Conservation (phyloP, 139 green algal species). For the Haematococcus sp. region DNA sequence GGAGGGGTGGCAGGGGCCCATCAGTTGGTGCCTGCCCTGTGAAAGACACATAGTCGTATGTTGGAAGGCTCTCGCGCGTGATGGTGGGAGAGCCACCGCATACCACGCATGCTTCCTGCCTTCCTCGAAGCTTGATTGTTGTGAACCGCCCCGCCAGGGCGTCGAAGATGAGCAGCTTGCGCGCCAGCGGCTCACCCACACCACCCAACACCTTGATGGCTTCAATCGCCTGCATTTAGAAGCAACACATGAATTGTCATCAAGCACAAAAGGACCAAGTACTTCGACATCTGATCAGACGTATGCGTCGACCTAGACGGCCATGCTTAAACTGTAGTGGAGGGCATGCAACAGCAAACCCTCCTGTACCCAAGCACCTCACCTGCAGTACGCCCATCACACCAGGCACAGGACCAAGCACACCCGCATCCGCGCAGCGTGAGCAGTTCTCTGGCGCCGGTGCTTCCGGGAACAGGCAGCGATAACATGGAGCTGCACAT, state of each 20-base stretch:
- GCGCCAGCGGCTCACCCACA: conserved; percentile 57
- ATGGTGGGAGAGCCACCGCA: conserved; percentile 61
- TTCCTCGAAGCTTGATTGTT: conserved; percentile 68
- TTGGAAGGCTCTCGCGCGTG: conserved; percentile 41
- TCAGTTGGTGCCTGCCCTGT: conserved; percentile 45
- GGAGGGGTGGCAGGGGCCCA: neutral
- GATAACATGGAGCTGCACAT: conserved; percentile 45
- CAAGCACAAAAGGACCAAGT: neutral
- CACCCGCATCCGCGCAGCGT: conserved; percentile 86
- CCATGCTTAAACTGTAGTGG: too few relatives aligned
- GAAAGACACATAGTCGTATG: conserved; percentile 80
- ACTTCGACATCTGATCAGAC: neutral
- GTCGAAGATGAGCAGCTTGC: conserved; percentile 77
- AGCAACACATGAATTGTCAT: neutral
- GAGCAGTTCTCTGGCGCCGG: conserved; percentile 75
- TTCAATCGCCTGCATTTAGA: conserved; percentile 85
- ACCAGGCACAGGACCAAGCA: conserved; percentile 89
- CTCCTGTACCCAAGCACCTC: neutral
- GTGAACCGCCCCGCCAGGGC: conserved; percentile 62
- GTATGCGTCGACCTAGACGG: neutral
- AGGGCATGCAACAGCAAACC: neutral
- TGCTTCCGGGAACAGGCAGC: conserved; percentile 88
- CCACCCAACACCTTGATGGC: conserved; percentile 83
- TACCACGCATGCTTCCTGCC: conserved; percentile 52
- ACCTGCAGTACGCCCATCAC: conserved; percentile 89